Evolutionary conservation across 805 yeast species (phyloP), one percentile per base, ranked within the genome.

Genomic region (Candida broadrunensis): DNA sequence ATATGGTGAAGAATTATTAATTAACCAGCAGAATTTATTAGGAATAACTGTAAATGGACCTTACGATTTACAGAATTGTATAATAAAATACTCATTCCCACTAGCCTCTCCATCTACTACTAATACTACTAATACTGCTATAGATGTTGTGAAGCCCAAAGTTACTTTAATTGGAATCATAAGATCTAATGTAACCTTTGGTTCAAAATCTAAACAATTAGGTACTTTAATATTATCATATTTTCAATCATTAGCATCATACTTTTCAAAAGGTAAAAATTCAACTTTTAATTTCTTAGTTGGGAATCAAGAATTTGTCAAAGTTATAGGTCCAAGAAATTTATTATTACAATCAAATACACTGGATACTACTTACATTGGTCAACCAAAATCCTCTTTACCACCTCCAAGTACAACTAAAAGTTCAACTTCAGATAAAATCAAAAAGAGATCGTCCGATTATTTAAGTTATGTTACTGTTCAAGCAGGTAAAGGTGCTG

Each of bases 261-360:
- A 16, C 16, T 37, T 14, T n/a, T 43, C 37, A 30, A 38, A 11
- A 37, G 43, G 16, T 16, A 18, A 29, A 17, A 21, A 16, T 17
- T 18, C 18, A 8, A 18, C 39, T 8, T 37, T 38, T 15, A 51
- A 48, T 31, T 50, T 42, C 36, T 35, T 52, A 41, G 44, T 54
- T 13, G 72, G 69, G 1, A 72, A 65, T 45, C 70, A 70, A 9
- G 64, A 65, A 14, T 80, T 72, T 44, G 69, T 80, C 26, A 71
- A 65, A 27, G 61, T 81, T 3, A 55, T 66, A 11, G 87, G 87
- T 0, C 85, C 85, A 9, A 65, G 83, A 34, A 68, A 67, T 19
- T 42, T 78, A 3, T 55, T 78, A 39, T 50, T 78, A 4, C 80
- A 77, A 45, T 70, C 80, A 3, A 73, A 67, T 24, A 51, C 67